phyloP scores from a whole-genome alignment of 129 eudicot species.

The Solidago caesia region DNA sequence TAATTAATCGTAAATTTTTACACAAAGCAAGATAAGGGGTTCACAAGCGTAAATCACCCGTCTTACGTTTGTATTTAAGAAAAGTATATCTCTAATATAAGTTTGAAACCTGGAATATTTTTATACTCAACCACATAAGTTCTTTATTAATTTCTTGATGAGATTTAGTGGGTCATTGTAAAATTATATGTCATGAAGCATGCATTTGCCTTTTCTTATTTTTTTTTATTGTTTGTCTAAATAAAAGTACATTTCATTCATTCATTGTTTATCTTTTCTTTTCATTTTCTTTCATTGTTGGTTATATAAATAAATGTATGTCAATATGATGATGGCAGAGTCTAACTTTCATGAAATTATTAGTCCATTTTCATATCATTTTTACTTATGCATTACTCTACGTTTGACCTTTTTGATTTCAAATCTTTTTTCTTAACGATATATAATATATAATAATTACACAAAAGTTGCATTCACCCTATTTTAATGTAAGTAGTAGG shows the following conservation, averaged over 20 bases:
- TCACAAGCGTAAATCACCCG: too few relatives aligned
- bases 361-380: constrained; percentile 11
- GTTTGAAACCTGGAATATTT: too few relatives aligned
- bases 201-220: constrained; percentile 31
- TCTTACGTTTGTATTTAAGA: too few relatives aligned
- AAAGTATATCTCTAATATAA: too few relatives aligned
- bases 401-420: not conserved
- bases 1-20: too few relatives aligned
- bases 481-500: too few relatives aligned
- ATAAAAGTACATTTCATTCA: constrained; percentile 16
- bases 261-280: not conserved
- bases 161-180: constrained; percentile 33
- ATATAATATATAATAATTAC: too few relatives aligned
- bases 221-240: constrained; percentile 18
- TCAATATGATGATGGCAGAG: constrained; percentile 11
- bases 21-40: too few relatives aligned
- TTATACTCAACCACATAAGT: too few relatives aligned
- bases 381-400: constrained; percentile 11
- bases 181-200: constrained; percentile 22
- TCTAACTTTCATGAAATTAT: constrained; percentile 8
- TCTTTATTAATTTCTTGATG: constrained; percentile 3
- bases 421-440: not conserved
- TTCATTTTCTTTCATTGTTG: not conserved
- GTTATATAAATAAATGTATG: not conserved
- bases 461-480: too few relatives aligned